A percentile compares a stretch with the other conserved stretches of the same genome.
Conservation (phyloP, 1,284 basidiomycete species). For the Sanghuangporus sanghuang region DNA sequence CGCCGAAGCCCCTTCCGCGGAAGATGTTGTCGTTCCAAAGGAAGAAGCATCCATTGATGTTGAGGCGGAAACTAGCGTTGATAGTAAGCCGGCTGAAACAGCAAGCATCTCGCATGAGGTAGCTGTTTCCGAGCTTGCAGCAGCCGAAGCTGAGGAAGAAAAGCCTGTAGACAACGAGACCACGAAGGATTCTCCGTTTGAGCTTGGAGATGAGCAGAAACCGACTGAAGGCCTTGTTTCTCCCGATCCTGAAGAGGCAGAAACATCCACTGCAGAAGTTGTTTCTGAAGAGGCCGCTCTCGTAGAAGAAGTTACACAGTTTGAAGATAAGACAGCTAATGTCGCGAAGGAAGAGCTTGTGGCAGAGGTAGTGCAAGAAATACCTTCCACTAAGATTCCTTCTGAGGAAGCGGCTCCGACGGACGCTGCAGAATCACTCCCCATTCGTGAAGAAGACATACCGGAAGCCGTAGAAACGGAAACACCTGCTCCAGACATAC, state of each 20-base stretch:
- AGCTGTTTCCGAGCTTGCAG: neutral
- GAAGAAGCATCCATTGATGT: neutral
- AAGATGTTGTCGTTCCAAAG: neutral
- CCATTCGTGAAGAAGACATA: neutral
- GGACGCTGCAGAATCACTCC: neutral
- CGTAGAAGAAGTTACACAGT: neutral
- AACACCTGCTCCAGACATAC: neutral
- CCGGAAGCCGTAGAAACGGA: neutral
- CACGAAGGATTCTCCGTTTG: neutral
- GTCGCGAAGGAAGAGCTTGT: neutral
- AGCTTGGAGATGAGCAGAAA: neutral
- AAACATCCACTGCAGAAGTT: neutral
- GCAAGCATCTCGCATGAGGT: neutral
- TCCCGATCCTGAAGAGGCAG: neutral
- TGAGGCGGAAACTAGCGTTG: neutral
- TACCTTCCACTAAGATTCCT: neutral
- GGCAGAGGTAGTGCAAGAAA: neutral
- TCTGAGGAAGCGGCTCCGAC: neutral
- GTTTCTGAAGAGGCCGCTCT: neutral
- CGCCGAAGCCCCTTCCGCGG: neutral
- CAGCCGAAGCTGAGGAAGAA: neutral
- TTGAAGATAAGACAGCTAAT: neutral
- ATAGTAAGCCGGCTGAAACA: neutral
- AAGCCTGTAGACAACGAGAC: neutral
- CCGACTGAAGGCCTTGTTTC: neutral